These are phyloP conservation scores for Ascochyta viciae-villosae DNA, from an alignment of 2,329 filamentous ascomycete genomes.

Conservation along the genomic window DNA sequence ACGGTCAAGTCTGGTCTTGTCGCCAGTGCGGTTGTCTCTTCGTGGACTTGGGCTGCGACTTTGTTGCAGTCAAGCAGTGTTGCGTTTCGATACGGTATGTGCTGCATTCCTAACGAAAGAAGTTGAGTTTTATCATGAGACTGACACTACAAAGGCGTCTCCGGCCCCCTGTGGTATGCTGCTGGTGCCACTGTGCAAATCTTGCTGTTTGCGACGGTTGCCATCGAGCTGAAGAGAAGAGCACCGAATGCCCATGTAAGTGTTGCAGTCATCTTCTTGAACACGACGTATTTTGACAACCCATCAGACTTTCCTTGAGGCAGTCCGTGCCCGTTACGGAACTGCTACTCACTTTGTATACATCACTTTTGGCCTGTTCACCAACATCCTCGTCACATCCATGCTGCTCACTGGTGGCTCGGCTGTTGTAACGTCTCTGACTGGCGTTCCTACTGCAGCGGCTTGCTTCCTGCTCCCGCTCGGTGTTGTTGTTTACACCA, in stretches of 20 bases:
- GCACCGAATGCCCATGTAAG: conserved; percentile 42
- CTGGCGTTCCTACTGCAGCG: conserved; percentile 77
- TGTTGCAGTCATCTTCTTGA: background rate
- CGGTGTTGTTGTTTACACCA: conserved; percentile 81
- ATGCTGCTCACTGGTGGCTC: conserved; percentile 88
- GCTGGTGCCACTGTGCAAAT: conserved; percentile 45
- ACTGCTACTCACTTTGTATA: conserved; percentile 75
- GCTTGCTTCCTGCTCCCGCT: conserved; percentile 84
- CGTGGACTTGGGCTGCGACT: conserved; percentile 43
- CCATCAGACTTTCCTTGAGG: conserved; percentile 79
- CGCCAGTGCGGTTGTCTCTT: conserved; percentile 39
- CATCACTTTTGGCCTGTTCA: conserved; percentile 80
- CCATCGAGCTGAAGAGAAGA: conserved; percentile 44
- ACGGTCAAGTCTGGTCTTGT: conserved; percentile 44
- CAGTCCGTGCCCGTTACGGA: conserved; percentile 84
- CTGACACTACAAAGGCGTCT: conserved; percentile 26
- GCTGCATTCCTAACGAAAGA: too few species aligned
- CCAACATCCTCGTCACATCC: conserved; percentile 84
- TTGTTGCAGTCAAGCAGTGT: conserved; percentile 40
- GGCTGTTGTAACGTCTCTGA: conserved; percentile 61
- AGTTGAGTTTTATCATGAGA: background rate
- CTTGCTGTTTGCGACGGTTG: conserved; percentile 38
- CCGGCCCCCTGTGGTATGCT: conserved; percentile 44
- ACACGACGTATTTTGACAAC: background rate
- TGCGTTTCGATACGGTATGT: conserved; percentile 43